Evolutionary conservation across 495 filamentous ascomycete genomes (phyloP), one percentile per base, ranked within the genome.

Genomic region (Aspergillus carlsbadensis): DNA sequence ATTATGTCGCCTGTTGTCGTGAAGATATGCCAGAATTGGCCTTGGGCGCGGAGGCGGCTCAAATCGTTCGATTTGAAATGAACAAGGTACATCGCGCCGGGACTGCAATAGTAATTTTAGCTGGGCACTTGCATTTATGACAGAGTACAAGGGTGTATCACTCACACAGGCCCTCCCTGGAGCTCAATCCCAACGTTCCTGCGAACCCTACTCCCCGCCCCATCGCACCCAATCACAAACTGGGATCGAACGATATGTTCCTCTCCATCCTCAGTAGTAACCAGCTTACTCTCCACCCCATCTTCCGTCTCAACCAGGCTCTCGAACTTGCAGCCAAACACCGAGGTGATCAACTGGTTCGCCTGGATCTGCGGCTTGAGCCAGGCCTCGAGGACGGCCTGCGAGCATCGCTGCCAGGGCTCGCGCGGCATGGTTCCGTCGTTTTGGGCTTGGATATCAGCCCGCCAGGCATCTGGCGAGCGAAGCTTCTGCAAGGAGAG

Each of bases 31-130:
- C 66, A 67, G 52, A 69, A 64, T 53, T 63, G 59, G 6, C 66
- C 68, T 15, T 63, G 56, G 2, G 20, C n/a, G 7, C 46, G 64
- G 10, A 61, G 22, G 2, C 52, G 18, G 0, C 34, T 29, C 0
- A 71, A 52, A 14, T 73, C 66, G 20, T 34, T n/a, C 0, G 66
- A 69, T 21, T 61, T 66, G 54, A 71, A 68, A 40, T 73, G 65
- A 6, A 70, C 59, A 0, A 73, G 63, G 20, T 39, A 51, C n/a
- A 62, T 46, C 26, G 21, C 26, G 6, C 15, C 17, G 35, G 62
- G 59, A 17, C 61, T 58, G 48, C 26, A 29, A 29, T 29, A 8
- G 3, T 8, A 29, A 29, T 29, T 29, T 29, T 29, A 4, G 26
- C 26, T 4, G 8, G 4, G 3, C 26, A 29, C 26, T 29, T n/a